Evolutionary conservation across 2,329 filamentous ascomycete genomes (phyloP), one percentile per base, ranked within the genome.

Genomic region (Pseudopyrenochaeta lycopersici): DNA sequence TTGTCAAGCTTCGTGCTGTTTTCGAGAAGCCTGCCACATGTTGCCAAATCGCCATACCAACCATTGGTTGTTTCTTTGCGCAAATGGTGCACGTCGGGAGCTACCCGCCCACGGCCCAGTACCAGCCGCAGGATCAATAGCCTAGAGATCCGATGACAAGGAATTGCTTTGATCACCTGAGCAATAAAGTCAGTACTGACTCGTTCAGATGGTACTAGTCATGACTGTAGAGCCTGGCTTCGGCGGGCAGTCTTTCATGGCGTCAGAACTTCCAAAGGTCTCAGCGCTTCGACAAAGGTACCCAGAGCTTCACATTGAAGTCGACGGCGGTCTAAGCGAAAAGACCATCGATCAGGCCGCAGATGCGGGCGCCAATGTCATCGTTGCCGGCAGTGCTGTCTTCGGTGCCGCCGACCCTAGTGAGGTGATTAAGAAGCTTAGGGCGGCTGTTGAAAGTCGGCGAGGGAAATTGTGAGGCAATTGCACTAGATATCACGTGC

Each of bases 151-250:
- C 40, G 17, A 15, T 42, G 32, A 53, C 56, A 51, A 46, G 56
- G n/a, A 41, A 18, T 10, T 31, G 14, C 36, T 32, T 30, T 42
- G 3, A 12, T 54, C 41, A 51, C 21, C 31, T 51, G 44, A 29
- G 20, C 14, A 17, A 7, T 21, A 17, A 23, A 29, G 21, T 17
- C 4, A 6, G 38, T 31, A 31, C 65, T 68, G 41, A 69, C 49
- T 10, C 32, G 17, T 15, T 10, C 59, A 97, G 94, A 99, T 99
- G 95, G 92, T 97, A 32, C 87, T 99, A 15, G 86, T 99, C 56
- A 99, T 99, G 95, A 99, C 95, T 1, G 95, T 99, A 38, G 87
- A 99, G 78, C 95, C 95, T 39, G 95, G 95, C 40, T 99, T 99
- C 73, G 95, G 95, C 59, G 95, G 95, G 6, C 95, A 99, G 75